Conservation (phyloP, 202 grass and related monocot genomes). For the Carex sylvatica region DNA sequence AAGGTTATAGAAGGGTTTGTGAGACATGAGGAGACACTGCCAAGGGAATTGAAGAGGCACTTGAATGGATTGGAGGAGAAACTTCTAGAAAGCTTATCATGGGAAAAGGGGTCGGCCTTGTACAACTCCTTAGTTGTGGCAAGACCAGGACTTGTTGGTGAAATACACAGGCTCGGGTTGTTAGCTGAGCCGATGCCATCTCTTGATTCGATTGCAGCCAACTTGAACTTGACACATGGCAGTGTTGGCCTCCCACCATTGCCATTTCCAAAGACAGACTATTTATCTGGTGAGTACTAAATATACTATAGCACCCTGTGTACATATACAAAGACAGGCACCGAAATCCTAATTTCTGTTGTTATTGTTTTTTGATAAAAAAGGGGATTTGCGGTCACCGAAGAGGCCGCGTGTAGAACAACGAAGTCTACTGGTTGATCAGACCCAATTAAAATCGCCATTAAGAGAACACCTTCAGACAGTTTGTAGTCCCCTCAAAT, state of each 20-base stretch:
- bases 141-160: conserved; percentile 60
- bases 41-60: conserved; percentile 90
- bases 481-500: conserved; percentile 47
- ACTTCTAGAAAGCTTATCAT: conserved; percentile 88
- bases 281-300: conserved; percentile 40
- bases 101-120: conserved; percentile 95
- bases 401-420: conserved; percentile 85
- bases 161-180: conserved; percentile 79
- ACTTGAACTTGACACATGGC: conserved; percentile 64
- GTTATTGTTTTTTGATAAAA: conserved; percentile 53
- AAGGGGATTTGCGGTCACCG: conserved; percentile 60
- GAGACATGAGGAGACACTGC: conserved; percentile 90
- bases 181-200: conserved; percentile 93
- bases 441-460: conserved; percentile 76
- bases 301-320: conserved; percentile 22
- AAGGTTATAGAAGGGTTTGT: conserved; percentile 99
- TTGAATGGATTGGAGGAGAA: conserved; percentile 91
- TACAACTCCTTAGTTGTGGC: conserved; percentile 95
- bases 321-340: neutral
- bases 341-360: neutral
- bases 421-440: conserved; percentile 70
- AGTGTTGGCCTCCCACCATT: conserved; percentile 56
- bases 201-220: conserved; percentile 75
- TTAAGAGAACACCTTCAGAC: conserved; percentile 45
- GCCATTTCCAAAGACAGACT: conserved; percentile 68